Evolutionary conservation across 768 basidiomycete species (phyloP), one percentile per base, ranked within the genome.

Genomic region (Rhodocollybia butyracea): DNA sequence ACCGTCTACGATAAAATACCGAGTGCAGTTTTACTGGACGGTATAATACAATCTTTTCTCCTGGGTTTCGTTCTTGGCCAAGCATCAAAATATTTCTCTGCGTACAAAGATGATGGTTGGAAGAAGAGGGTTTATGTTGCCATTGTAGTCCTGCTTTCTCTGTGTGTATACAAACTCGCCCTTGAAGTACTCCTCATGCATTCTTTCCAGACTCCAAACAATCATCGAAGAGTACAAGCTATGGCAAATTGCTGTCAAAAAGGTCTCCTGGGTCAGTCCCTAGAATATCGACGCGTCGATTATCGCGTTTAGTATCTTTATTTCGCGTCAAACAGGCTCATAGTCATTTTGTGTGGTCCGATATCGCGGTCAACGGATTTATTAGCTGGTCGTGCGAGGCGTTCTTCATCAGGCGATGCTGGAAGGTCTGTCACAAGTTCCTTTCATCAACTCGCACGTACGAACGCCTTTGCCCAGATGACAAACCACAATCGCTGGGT

Each of bases 401-500:
- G 3, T 82, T 77, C 57, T 78, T 78, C 41, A 75, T 82, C 26
- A 66, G 73, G 34, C 67, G 76, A 51, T 81, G 81, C 55, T 83
- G 79, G 77, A 78, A 77, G 72, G 82, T 77, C 45, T 15, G 68
- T 30, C n/a, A n/a, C n/a, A n/a, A n/a, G n/a, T n/a, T n/a, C n/a
- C n/a, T n/a, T 12, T 17, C 10, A n/a, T n/a, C n/a, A n/a, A n/a
- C n/a, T n/a, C n/a, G n/a, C n/a, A n/a, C n/a, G n/a, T n/a, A n/a
- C n/a, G n/a, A n/a, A n/a, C n/a, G n/a, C n/a, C 46, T 27, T 38
- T 42, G 3, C 15, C 8, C 56, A 81, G 81, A 69, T 79, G 64
- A 76, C 75, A 26, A 68, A 70, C 30, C 66, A 63, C 55, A 75
- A 63, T 17, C 60, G 41, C 1, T 76, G 72, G 72, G 67, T 78